These are phyloP conservation scores for Cryptococcus wingfieldii DNA, from an alignment of 1,284 basidiomycete genomes.

Conservation along the genomic window DNA sequence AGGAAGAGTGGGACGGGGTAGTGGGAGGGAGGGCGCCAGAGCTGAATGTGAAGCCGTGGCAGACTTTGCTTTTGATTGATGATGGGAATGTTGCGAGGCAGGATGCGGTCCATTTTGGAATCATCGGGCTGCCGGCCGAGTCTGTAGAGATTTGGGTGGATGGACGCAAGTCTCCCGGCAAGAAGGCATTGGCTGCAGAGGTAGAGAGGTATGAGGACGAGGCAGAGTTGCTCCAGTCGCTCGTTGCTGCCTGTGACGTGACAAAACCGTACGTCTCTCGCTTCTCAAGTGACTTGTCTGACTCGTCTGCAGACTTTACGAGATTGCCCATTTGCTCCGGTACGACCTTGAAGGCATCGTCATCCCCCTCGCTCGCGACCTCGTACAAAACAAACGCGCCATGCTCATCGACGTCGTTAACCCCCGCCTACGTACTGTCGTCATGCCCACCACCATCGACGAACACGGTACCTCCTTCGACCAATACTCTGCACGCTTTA, in stretches of 20 bases:
- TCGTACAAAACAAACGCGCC: conserved; percentile 84
- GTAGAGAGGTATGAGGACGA: conserved; percentile 52
- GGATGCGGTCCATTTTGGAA: conserved; percentile 18
- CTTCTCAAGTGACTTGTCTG: not conserved
- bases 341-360: conserved; percentile 83
- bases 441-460: conserved; percentile 66
- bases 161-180: conserved; percentile 2
- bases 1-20: conserved; percentile 54
- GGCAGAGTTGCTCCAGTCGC: conserved; percentile 59
- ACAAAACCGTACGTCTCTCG: conserved; percentile 42
- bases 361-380: conserved; percentile 80
- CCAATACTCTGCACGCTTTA: conserved; percentile 60
- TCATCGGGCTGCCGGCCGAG: conserved; percentile 17
- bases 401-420: conserved; percentile 84
- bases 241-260: conserved; percentile 60
- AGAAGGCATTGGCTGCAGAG: not conserved
- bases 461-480: conserved; percentile 45
- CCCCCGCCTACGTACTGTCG: conserved; percentile 73
- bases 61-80: conserved; percentile 70
- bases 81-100: conserved; percentile 23
- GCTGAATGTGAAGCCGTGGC: conserved; percentile 73
- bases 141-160: not conserved
- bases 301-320: conserved; percentile 60
- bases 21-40: conserved; percentile 35
- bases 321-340: conserved; percentile 76